Conservation (phyloP, 768 basidiomycete genomes). For the Cystoderma amianthinum region DNA sequence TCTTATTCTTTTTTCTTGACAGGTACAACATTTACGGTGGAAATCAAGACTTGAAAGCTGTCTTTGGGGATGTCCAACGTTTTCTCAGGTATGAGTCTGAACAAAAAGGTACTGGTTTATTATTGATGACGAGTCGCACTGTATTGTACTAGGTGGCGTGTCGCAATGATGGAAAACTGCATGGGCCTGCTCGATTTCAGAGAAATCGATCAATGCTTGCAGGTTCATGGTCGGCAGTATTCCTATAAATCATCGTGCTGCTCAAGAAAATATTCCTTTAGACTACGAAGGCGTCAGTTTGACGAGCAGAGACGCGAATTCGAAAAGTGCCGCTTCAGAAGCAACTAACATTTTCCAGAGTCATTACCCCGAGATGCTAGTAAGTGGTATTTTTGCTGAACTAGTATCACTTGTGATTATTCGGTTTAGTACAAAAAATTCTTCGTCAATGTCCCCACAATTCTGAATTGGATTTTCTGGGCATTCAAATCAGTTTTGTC, state of each 20-base stretch:
- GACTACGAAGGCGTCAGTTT: constrained; percentile 74
- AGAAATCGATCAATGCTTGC: constrained; percentile 64
- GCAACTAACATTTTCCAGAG: constrained; percentile 68
- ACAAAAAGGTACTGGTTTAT: too few relatives aligned
- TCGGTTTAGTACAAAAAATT: constrained; percentile 56
- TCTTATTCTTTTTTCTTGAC: neutral
- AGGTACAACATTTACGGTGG: constrained; percentile 82
- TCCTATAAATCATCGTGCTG: neutral
- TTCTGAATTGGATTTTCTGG: constrained; percentile 84
- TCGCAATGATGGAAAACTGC: constrained; percentile 69
- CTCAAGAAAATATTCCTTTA: too few relatives aligned
- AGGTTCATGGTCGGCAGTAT: constrained; percentile 53
- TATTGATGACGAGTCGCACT: too few relatives aligned
- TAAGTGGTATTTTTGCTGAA: constrained; percentile 18
- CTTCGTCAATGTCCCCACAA: constrained; percentile 74
- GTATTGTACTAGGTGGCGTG: constrained; percentile 73
- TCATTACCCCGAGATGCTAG: constrained; percentile 78
- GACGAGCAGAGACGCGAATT: constrained; percentile 60
- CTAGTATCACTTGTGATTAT: neutral
- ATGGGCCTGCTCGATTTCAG: constrained; percentile 62
- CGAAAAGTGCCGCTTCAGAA: constrained; percentile 72
- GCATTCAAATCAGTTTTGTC: constrained; percentile 70
- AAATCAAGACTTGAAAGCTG: constrained; percentile 53
- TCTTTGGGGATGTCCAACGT: constrained; percentile 71
- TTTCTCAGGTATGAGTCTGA: constrained; percentile 54